phyloP scores from a whole-genome alignment of 192 early-diverging fungal genomes.

The Backusella circina region DNA sequence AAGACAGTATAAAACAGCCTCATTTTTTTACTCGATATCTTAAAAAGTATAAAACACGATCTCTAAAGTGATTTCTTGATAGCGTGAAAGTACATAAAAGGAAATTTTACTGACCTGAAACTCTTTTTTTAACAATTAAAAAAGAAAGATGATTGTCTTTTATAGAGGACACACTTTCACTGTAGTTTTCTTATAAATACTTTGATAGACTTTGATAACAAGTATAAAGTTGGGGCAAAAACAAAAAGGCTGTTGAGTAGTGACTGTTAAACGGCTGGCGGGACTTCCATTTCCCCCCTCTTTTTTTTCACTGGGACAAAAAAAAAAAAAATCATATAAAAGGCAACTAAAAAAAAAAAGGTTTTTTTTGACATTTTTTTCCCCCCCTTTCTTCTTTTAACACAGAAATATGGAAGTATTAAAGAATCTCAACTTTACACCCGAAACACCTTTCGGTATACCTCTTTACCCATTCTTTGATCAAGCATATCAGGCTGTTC shows the following conservation, averaged over 20 bases:
- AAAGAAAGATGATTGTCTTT: not conserved
- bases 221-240: not conserved
- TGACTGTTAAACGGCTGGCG: not conserved
- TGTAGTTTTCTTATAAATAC: no score
- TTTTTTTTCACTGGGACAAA: not conserved
- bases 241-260: not conserved
- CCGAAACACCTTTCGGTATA: slow-evolving; percentile 56
- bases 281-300: not conserved
- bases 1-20: no score
- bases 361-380: slow-evolving; percentile 14
- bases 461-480: slow-evolving; percentile 49
- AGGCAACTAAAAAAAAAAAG: not conserved
- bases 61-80: not conserved
- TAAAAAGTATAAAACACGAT: not conserved
- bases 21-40: not conserved
- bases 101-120: not conserved
- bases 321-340: not conserved
- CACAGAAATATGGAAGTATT: slow-evolving; percentile 20
- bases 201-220: not conserved
- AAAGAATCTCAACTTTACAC: slow-evolving; percentile 40
- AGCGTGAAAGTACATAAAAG: not conserved
- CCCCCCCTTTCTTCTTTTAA: slow-evolving; percentile 5
- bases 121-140: not conserved
- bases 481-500: slow-evolving; percentile 39
- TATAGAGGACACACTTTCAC: not conserved